These are phyloP conservation scores for Pinus tabuliformis DNA, from an alignment of 75 land plant species.

Conservation along the genomic window DNA sequence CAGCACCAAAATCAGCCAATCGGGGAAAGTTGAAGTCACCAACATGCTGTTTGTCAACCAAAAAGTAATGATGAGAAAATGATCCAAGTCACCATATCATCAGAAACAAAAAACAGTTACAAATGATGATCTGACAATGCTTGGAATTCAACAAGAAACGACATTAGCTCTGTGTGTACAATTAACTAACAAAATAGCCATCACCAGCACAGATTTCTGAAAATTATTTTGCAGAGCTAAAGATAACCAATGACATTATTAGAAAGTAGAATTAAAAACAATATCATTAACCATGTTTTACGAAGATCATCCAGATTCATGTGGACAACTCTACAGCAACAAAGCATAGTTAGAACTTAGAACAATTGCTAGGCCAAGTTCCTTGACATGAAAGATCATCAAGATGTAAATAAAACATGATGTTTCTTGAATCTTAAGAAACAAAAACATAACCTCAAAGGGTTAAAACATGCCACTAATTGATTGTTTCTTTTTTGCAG, in stretches of 20 bases:
- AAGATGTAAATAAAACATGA: too few relatives aligned
- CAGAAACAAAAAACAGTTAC: not conserved
- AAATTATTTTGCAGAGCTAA: not conserved
- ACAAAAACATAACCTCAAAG: too few relatives aligned
- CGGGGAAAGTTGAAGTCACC: slow-evolving; percentile 64
- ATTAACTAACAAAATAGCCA: not conserved
- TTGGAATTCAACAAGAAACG: not conserved
- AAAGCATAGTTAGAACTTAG: too few relatives aligned
- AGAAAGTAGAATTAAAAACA: not conserved
- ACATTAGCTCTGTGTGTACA: not conserved
- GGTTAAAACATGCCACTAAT: too few relatives aligned
- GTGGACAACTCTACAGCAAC: too few relatives aligned
- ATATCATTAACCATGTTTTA: too few relatives aligned
- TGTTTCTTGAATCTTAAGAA: too few relatives aligned
- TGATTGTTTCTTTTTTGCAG: too few relatives aligned
- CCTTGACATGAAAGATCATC: too few relatives aligned
- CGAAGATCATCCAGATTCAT: too few relatives aligned
- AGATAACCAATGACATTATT: not conserved
- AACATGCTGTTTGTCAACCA: slow-evolving; percentile 2
- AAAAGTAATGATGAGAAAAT: not conserved
- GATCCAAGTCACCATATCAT: not conserved
- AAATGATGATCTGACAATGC: not conserved
- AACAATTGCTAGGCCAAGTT: too few relatives aligned
- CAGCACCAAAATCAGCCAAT: slow-evolving; percentile 96
- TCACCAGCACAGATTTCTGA: not conserved